Conservation (phyloP, 176 grass and related monocot genomes). For the Carex kokanica region DNA sequence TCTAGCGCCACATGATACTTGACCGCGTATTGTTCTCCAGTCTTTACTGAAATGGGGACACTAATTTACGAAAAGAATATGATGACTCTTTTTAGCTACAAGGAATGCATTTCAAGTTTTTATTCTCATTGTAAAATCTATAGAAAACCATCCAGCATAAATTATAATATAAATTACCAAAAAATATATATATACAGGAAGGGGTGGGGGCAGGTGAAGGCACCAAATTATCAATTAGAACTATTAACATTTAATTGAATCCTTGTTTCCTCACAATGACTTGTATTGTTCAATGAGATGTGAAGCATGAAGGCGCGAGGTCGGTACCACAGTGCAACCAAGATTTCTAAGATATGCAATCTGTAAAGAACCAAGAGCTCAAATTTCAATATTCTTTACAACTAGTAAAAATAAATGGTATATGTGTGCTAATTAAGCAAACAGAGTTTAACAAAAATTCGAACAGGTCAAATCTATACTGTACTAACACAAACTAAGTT, state of each 20-base stretch:
- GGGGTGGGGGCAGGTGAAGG: neutral
- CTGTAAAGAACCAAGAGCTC: slow-evolving; percentile 30
- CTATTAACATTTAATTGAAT: neutral
- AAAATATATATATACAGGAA: neutral
- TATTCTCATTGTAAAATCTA: neutral
- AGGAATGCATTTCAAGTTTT: neutral
- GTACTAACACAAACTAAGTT: neutral
- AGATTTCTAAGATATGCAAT: slow-evolving; percentile 83
- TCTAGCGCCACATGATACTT: neutral
- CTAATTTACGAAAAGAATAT: neutral
- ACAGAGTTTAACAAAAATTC: neutral
- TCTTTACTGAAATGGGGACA: neutral
- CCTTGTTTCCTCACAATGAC: slow-evolving; percentile 49
- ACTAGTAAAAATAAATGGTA: neutral
- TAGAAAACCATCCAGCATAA: neutral
- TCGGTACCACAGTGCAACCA: slow-evolving; percentile 72
- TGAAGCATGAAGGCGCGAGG: slow-evolving; percentile 78
- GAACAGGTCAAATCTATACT: slow-evolving; percentile 6
- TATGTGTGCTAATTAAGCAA: neutral
- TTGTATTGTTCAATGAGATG: slow-evolving; percentile 94
- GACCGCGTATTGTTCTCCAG: neutral
- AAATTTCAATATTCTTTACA: neutral
- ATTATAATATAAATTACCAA: neutral
- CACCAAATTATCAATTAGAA: neutral
- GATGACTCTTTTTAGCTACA: neutral